Evolutionary conservation across 2,329 filamentous ascomycete species (phyloP).

Genomic region (Samsoniella hepiali): DNA sequence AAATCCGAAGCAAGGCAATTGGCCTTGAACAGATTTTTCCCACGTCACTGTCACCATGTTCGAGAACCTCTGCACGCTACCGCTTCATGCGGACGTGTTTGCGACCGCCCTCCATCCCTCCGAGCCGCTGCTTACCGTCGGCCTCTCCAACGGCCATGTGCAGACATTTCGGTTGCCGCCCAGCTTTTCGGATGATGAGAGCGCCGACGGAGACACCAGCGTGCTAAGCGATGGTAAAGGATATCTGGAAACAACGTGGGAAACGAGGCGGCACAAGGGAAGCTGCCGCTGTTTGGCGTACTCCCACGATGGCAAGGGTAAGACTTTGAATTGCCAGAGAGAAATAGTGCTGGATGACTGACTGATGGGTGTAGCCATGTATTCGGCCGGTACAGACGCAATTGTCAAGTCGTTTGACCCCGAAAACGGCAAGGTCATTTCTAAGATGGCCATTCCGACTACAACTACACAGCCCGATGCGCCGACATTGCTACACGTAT

Average conservation of each 20-base stretch:
- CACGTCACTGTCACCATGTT: constrained; percentile 59
- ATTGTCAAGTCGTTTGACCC: constrained; percentile 58
- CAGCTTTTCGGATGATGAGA: constrained; percentile 48
- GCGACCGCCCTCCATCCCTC: constrained; percentile 81
- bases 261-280: constrained; percentile 85
- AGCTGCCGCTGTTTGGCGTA: constrained; percentile 84
- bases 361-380: constrained; percentile 44
- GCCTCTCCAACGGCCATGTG: constrained; percentile 80
- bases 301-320: constrained; percentile 69
- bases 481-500: constrained; percentile 76
- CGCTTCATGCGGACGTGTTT: constrained; percentile 83
- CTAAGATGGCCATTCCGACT: constrained; percentile 76
- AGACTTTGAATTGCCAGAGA: constrained; percentile 35
- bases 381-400: constrained; percentile 61
- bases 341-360: constrained; percentile 6
- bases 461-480: constrained; percentile 57
- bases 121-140: constrained; percentile 80
- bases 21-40: background rate
- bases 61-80: constrained; percentile 87
- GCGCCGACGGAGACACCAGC: constrained; percentile 47
- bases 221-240: constrained; percentile 61
- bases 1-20: background rate
- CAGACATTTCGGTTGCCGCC: constrained; percentile 73
- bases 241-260: constrained; percentile 79
- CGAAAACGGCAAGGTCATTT: constrained; percentile 63